Base-by-base conservation (phyloP, 495 filamentous ascomycete genomes). In the Penicillium samsonianum region DNA sequence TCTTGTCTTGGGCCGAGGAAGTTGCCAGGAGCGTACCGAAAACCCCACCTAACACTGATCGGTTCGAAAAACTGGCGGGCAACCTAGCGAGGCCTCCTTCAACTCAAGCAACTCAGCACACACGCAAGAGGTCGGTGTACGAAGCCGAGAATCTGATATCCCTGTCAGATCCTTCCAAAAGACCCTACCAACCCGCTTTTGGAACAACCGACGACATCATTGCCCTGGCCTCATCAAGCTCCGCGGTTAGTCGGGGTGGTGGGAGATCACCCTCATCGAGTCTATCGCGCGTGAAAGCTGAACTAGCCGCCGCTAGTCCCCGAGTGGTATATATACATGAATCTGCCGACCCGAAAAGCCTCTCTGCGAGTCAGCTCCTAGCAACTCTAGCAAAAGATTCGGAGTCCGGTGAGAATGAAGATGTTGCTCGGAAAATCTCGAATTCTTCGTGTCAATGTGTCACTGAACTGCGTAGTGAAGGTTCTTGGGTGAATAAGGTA, bases 231-330 rank as follows among this genome's bases (percentile, higher is more conserved):
- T 28, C 19, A 33, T 55, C 52, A 23, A 43, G 37, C 16, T 46
- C 52, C 14, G 31, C 10, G 4, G 5, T 1, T 25, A 50, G 48
- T 22, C 48, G 9, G 30, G 5, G 30, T 50, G 11, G 19, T 50
- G 48, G 9, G 14, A n/a, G 28, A 26, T 43, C 23, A 37, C 41
- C 41, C 31, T 55, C 52, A 33, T 22, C 41, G n/a, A 46, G 41
- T 46, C 52, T 17, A 30, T 20, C 41, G 30, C 52, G 41, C 11
- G 52, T 55, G 28, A 47, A 46, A n/a, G 38, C 52, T 20, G 40
- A 55, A 55, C n/a, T 55, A 17, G 23, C 41, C 14, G 19, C 37
- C 17, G 52, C 52, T 2, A 47, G 1, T 12, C 52, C 52, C 2
- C 14, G 33, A 6, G 33, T 37, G 5, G 16, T 35, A 0, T 35